Percentiles rank a stretch among this genome's conserved stretches.
These are phyloP conservation scores for Aspergillus sp. DNA, from an alignment of 2,329 filamentous ascomycete genomes.

Conservation along the genomic window DNA sequence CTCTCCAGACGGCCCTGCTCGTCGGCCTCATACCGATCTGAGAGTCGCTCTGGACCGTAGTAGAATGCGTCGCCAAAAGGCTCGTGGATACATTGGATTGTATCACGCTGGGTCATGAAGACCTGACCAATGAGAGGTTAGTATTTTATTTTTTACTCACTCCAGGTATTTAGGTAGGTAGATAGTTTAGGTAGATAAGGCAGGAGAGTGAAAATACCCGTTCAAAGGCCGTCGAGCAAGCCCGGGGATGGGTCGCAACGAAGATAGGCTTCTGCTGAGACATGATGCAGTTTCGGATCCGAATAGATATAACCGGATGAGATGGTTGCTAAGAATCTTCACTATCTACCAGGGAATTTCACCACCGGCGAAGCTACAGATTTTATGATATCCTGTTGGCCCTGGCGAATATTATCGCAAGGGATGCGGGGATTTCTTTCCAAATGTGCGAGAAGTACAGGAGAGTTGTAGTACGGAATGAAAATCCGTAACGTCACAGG, in stretches of 20 bases:
- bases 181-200: not conserved
- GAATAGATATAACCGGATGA: not conserved
- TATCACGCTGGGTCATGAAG: slow-evolving; percentile 90
- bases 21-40: slow-evolving; percentile 74
- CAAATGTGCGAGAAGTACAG: not conserved
- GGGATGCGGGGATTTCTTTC: not conserved
- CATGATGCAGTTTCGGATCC: slow-evolving; percentile 58
- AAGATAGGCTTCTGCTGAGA: slow-evolving; percentile 78
- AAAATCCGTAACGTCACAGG: not conserved
- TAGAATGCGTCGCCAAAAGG: slow-evolving; percentile 97
- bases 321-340: slow-evolving; percentile 3
- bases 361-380: slow-evolving; percentile 23
- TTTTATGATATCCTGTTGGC: not conserved
- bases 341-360: slow-evolving; percentile 22
- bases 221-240: slow-evolving; percentile 97
- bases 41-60: slow-evolving; percentile 86
- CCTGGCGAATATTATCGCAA: not conserved
- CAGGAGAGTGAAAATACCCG: slow-evolving; percentile 57
- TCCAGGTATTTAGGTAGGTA: not conserved
- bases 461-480: not conserved
- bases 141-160: not conserved
- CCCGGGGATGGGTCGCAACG: slow-evolving; percentile 87
- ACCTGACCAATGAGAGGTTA: slow-evolving; percentile 58
- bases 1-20: slow-evolving; percentile 46
- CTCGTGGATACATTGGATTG: slow-evolving; percentile 83